Evolutionary conservation across 2,329 filamentous ascomycete genomes (phyloP), one percentile per base, ranked within the genome.

Genomic region (Colletotrichum musae): DNA sequence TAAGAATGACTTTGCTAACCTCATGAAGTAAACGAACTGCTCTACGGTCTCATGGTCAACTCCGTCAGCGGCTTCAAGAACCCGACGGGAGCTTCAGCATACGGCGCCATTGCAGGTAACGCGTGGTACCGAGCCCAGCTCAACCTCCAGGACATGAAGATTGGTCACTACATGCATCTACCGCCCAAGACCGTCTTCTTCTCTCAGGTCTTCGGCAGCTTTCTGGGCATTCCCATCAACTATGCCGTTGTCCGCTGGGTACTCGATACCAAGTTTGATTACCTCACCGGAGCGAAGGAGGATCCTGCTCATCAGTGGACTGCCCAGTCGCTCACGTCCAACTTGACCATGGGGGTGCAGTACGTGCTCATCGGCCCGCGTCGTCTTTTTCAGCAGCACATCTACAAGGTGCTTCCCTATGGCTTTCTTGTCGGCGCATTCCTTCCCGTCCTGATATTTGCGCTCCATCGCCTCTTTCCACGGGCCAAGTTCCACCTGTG

Each of bases 301-400:
- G 88, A 91, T 69, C 87, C 88, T 0, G 81, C 87, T 0, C 84
- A 88, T 66, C 88, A 91, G 73, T 91, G 88, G 89, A 90, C 88
- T 0, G 89, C 86, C 0, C 89, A 91, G 72, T 75, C 74, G 1
- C 78, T 91, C 1, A 81, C 85, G 0, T 79, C 77, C 2, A 85
- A 83, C 24, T 81, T 90, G 58, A 89, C 86, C 0, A 83, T 85
- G 51, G 87, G 86, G 2, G 85, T 89, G 2, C 88, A 90, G 75
- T 91, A 90, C 70, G 88, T 89, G 2, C 79, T 91, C 10, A 83
- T 91, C 39, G 87, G 66, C 9, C 66, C 66, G n/a, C 61, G 61
- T 6, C 54, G 66, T 6, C 81, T 89, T 47, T 88, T 88, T 75
- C 73, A 80, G 50, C 78, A 84, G 52, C 75, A 81, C 26, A 83